These are phyloP conservation scores for Neurospora africana DNA, from an alignment of 495 filamentous ascomycete species.

Conservation along the genomic window DNA sequence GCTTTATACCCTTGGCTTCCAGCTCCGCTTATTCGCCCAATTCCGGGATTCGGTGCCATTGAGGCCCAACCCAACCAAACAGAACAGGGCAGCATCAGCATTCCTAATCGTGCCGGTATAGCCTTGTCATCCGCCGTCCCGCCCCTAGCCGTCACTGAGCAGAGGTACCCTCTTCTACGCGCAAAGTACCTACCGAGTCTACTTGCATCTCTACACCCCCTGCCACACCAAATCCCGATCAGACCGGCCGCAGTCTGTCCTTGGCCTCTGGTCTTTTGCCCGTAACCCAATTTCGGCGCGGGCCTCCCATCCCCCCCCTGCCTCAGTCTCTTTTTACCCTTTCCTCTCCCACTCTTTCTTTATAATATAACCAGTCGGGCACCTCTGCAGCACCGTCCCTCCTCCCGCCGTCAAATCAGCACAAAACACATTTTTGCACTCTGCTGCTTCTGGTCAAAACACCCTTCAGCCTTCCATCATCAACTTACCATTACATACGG, in stretches of 20 bases:
- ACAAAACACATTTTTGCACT: conserved; percentile 25
- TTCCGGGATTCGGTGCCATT: conserved; percentile 9
- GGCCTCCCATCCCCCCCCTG: not conserved
- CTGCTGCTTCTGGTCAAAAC: conserved; percentile 19
- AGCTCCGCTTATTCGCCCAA: not conserved
- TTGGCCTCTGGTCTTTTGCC: not conserved
- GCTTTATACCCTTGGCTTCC: not conserved
- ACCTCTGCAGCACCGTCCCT: conserved; percentile 23
- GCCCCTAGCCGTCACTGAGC: conserved; percentile 3
- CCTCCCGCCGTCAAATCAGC: conserved; percentile 27
- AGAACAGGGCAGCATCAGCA: conserved; percentile 5
- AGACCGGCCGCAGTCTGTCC: conserved; percentile 3
- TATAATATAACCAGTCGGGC: conserved; percentile 26
- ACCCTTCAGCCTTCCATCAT: conserved; percentile 5
- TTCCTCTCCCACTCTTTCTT: conserved; percentile 13
- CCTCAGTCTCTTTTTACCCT: conserved; percentile 13
- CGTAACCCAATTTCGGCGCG: conserved; percentile 18
- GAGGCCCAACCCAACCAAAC: conserved; percentile 23
- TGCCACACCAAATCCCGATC: not conserved
- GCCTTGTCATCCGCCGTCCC: conserved; percentile 13
- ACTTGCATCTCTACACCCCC: not conserved
- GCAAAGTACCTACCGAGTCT: not conserved
- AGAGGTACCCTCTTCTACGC: not conserved
- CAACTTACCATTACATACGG: conserved; percentile 1
- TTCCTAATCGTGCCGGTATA: conserved; percentile 5